Evolutionary conservation across 2,329 filamentous ascomycete species (phyloP), one percentile per base, ranked within the genome.

Genomic region (Penicillium occitanis): DNA sequence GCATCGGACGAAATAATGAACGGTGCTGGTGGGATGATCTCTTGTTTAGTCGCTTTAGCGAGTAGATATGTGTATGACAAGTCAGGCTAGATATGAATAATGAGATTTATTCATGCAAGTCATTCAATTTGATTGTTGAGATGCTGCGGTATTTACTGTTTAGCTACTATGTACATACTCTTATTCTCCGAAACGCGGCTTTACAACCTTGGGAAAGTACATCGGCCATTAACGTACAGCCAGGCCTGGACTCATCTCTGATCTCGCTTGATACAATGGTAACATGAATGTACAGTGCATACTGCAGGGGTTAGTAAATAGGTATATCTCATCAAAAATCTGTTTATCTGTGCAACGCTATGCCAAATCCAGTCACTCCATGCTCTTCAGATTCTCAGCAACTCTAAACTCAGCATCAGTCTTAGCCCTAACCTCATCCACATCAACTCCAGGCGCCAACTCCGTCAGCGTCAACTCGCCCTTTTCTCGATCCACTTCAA

Each of bases 321-420:
- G 19, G 19, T 25, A 8, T 53, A 17, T 17, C 33, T 22, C 33
- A 57, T 40, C 19, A 37, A 22, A 10, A 11, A 40, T 57, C 10
- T 17, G 53, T 8, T n/a, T 35, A 22, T 57, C 11, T 37, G 8
- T 14, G 53, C 11, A 19, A 57, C 11, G 10, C 3, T 22, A 35
- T 28, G 37, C 42, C 19, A 59, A n/a, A 37, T 40, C 6, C 10
- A 40, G 37, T 35, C 60, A 67, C 57, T 67, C 65, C 65, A 67
- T 67, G 10, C 42, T 60, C 84, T 92, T 92, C 70, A 96, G 78
- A 70, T 93, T 87, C 42, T 93, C 88, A 0, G 91, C 88, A 40
- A 96, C 91, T 71, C 84, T 87, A 82, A 97, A 97, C 0, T 90
- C 88, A 17, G 93, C 92, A 71, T 92, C 92, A 0, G 93, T 96